Evolutionary conservation across 169 alveolate genomes (phyloP).

Genomic region (Ichthyophthirius multifiliis): DNA sequence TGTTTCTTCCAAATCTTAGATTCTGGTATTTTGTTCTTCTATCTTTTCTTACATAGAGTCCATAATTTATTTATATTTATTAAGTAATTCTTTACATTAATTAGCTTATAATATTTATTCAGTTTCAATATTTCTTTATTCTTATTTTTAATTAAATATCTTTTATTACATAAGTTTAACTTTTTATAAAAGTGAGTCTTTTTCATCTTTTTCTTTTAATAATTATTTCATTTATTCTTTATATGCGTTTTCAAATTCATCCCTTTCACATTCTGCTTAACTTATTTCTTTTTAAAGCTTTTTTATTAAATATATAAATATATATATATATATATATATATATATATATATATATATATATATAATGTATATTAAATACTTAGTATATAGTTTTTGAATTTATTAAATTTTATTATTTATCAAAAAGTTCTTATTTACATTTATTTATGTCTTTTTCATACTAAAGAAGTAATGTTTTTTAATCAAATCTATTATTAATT

Average conservation of each 20-base stretch:
- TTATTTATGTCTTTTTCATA: slow-evolving; percentile 81
- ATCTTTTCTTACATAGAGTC: slow-evolving; percentile 77
- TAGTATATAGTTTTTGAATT: not conserved
- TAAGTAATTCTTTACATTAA: slow-evolving; percentile 73
- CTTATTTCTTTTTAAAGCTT: slow-evolving; percentile 70
- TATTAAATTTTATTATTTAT: slow-evolving; percentile 51
- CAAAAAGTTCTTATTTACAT: slow-evolving; percentile 65
- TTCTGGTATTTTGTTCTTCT: slow-evolving; percentile 84
- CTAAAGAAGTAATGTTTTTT: slow-evolving; percentile 73
- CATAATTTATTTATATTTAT: slow-evolving; percentile 86
- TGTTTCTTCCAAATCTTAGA: slow-evolving; percentile 75
- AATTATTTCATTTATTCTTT: slow-evolving; percentile 72
- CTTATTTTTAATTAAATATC: slow-evolving; percentile 74
- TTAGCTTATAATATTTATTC: slow-evolving; percentile 83
- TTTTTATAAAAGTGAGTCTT: slow-evolving; percentile 64
- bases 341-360: too few relatives aligned
- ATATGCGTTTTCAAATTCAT: slow-evolving; percentile 76
- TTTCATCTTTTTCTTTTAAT: slow-evolving; percentile 75
- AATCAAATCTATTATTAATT: slow-evolving; percentile 70
- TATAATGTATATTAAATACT: too few relatives aligned
- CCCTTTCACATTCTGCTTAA: slow-evolving; percentile 77
- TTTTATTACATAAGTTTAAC: slow-evolving; percentile 68
- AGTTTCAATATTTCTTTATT: slow-evolving; percentile 73
- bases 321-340: not conserved
- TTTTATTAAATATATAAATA: slow-evolving; percentile 42